A percentile compares a stretch with the other conserved stretches of the same genome.
These are phyloP conservation scores for Suhomyces sp. DNA, from an alignment of 805 yeast species.

Conservation along the genomic window DNA sequence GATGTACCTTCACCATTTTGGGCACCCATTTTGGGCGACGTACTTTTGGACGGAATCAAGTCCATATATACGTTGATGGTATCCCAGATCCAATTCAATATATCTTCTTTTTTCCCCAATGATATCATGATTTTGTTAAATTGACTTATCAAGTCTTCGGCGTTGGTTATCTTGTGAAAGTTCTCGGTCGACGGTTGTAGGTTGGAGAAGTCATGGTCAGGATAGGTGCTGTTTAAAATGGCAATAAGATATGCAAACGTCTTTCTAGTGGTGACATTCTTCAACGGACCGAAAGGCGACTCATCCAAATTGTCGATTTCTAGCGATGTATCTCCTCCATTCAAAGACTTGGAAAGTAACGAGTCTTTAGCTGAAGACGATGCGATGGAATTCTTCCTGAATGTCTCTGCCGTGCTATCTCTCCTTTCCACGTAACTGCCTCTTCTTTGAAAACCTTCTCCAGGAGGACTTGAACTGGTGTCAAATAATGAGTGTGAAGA, in stretches of 20 bases:
- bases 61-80: conserved; percentile 81
- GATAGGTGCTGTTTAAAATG: conserved; percentile 86
- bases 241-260: conserved; percentile 89
- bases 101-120: conserved; percentile 40
- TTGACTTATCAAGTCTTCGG: conserved; percentile 54
- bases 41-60: conserved; percentile 36
- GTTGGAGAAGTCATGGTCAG: conserved; percentile 91
- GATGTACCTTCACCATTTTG: conserved; percentile 13
- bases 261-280: conserved; percentile 79
- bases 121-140: conserved; percentile 73
- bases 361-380: conserved; percentile 7
- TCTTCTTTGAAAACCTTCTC: conserved; percentile 11
- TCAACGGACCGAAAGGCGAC: conserved; percentile 90
- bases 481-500: conserved; percentile 37
- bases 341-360: conserved; percentile 22
- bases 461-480: conserved; percentile 35
- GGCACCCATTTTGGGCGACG: conserved; percentile 20
- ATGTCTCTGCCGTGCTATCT: conserved; percentile 15
- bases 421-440: conserved; percentile 24
- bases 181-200: conserved; percentile 75
- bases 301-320: conserved; percentile 29
- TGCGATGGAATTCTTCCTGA: conserved; percentile 1
- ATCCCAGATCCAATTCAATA: conserved; percentile 79
- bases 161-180: conserved; percentile 32
- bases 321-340: conserved; percentile 12